These are phyloP conservation scores for Rhynchosporium secalis DNA, from an alignment of 2,329 filamentous ascomycete genomes.

Conservation along the genomic window DNA sequence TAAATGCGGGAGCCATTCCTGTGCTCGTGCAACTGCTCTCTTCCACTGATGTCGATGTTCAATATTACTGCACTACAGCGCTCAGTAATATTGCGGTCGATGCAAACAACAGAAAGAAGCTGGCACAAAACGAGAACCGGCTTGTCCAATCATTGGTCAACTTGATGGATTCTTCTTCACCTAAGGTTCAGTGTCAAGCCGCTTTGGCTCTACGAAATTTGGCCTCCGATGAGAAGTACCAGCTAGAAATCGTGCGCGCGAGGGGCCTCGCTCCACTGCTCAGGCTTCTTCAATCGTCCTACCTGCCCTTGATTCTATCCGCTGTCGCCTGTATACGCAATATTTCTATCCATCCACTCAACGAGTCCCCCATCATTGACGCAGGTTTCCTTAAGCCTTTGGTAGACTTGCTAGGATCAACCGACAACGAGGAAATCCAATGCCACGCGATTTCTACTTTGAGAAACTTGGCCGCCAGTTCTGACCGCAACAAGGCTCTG, in stretches of 20 bases:
- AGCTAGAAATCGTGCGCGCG: constrained; percentile 92
- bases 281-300: constrained; percentile 89
- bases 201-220: constrained; percentile 91
- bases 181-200: constrained; percentile 97
- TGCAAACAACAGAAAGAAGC: constrained; percentile 81
- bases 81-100: constrained; percentile 99
- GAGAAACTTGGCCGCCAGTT: constrained; percentile 92
- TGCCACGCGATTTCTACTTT: constrained; percentile 98
- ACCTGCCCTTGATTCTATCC: constrained; percentile 91
- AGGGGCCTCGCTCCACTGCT: constrained; percentile 83
- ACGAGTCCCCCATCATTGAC: constrained; percentile 98
- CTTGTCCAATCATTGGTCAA: constrained; percentile 92
- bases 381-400: constrained; percentile 92
- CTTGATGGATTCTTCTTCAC: constrained; percentile 95
- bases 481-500: constrained; percentile 96
- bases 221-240: constrained; percentile 97
- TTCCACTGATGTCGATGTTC: constrained; percentile 92
- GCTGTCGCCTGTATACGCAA: constrained; percentile 98
- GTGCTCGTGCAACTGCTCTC: constrained; percentile 93
- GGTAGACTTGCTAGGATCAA: constrained; percentile 90
- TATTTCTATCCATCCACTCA: constrained; percentile 96
- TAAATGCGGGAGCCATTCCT: constrained; percentile 96
- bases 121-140: constrained; percentile 86
- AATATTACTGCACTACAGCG: constrained; percentile 98
- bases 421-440: constrained; percentile 97